phyloP scores from a whole-genome alignment of 371 early-diverging fungal genomes.

The Actinomucor elegans region DNA sequence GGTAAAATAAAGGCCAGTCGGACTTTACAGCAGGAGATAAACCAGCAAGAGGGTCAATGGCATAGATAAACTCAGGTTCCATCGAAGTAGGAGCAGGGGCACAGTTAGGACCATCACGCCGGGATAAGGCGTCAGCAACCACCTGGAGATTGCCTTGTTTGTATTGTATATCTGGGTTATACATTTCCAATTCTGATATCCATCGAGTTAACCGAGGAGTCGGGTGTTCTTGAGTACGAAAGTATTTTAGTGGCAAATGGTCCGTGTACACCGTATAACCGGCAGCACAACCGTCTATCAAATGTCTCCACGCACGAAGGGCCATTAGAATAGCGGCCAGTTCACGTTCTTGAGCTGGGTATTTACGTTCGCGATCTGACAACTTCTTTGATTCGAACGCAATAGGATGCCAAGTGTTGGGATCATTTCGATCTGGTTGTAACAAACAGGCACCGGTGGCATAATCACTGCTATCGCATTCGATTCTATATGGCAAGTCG shows the following conservation, averaged over 20 bases:
- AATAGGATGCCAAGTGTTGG: background rate
- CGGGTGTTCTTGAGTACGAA: too few relatives aligned
- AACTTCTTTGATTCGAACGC: background rate
- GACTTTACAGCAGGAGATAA: too few relatives aligned
- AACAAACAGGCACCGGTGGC: slow-evolving; percentile 23
- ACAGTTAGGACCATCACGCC: too few relatives aligned
- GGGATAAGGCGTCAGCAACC: too few relatives aligned
- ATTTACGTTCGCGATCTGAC: slow-evolving; percentile 22
- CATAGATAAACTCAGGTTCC: too few relatives aligned
- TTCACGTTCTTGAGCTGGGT: slow-evolving; percentile 29
- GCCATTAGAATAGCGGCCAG: slow-evolving; percentile 29
- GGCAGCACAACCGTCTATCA: slow-evolving; percentile 11
- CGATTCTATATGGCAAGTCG: slow-evolving; percentile 15
- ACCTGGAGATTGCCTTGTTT: slow-evolving; percentile 8
- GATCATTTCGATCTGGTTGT: slow-evolving; percentile 28
- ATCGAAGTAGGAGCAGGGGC: too few relatives aligned
- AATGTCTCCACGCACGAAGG: slow-evolving; percentile 17
- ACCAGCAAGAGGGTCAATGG: too few relatives aligned
- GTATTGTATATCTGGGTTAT: slow-evolving; percentile 23
- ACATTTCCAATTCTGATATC: slow-evolving; percentile 18
- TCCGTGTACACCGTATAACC: slow-evolving; percentile 22
- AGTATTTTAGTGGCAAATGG: slow-evolving; percentile 24
- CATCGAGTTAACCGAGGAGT: too few relatives aligned
- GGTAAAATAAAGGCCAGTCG: too few relatives aligned
- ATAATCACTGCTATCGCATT: slow-evolving; percentile 48